phyloP scores from a whole-genome alignment of 345 rosid genomes.

The Ricinus communis region DNA sequence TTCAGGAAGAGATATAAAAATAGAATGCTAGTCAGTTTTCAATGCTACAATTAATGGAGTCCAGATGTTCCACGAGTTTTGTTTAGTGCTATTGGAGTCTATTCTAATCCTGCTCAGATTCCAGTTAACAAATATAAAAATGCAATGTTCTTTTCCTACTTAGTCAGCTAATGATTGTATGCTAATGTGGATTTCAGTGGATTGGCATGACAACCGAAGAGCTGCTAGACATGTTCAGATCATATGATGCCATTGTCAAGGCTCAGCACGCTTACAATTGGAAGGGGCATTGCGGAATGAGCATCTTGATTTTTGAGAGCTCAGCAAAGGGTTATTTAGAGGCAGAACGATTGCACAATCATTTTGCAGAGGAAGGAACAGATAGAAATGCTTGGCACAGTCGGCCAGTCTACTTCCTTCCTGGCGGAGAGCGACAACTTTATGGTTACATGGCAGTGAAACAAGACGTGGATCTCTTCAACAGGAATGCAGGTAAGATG shows the following conservation, averaged over 20 bases:
- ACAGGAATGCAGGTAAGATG: slow-evolving; percentile 19
- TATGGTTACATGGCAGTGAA: slow-evolving; percentile 68
- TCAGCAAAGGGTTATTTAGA: slow-evolving; percentile 67
- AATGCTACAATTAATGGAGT: background rate
- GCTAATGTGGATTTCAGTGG: slow-evolving; percentile 49
- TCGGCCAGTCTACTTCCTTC: slow-evolving; percentile 25
- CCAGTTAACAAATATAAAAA: background rate
- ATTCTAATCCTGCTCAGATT: no score
- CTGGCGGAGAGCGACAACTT: slow-evolving; percentile 66
- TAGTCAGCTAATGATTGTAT: background rate
- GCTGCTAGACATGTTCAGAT: slow-evolving; percentile 58
- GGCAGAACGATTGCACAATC: slow-evolving; percentile 69
- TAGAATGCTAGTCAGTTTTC: background rate
- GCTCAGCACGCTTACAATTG: slow-evolving; percentile 82
- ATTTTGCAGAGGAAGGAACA: slow-evolving; percentile 60
- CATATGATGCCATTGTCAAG: slow-evolving; percentile 51
- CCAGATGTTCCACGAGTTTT: no score
- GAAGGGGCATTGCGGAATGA: slow-evolving; percentile 80
- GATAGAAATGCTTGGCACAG: slow-evolving; percentile 61
- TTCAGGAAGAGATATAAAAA: background rate
- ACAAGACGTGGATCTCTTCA: slow-evolving; percentile 65
- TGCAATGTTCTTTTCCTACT: background rate
- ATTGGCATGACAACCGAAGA: slow-evolving; percentile 77
- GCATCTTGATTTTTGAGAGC: slow-evolving; percentile 69
- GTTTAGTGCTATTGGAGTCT: no score